Percentiles rank a stretch among this genome's conserved stretches.
These are phyloP conservation scores for Abortiporus biennis DNA, from an alignment of 1,284 basidiomycete genomes.

Conservation along the genomic window DNA sequence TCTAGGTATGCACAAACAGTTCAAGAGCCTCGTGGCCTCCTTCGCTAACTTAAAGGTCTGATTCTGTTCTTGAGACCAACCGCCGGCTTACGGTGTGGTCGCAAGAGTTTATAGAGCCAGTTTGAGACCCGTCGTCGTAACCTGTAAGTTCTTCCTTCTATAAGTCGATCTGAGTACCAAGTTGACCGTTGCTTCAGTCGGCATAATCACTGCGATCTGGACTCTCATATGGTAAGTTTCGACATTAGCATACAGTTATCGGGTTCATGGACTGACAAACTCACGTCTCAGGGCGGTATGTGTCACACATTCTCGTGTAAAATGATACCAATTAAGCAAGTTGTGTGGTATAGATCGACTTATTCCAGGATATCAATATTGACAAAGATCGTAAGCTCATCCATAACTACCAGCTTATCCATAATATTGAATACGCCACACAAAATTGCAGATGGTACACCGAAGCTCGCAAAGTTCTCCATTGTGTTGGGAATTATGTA, in stretches of 20 bases:
- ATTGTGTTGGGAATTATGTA: constrained; percentile 58
- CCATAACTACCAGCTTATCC: neutral
- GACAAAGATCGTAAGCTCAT: constrained; percentile 40
- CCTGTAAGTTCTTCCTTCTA: constrained; percentile 35
- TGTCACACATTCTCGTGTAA: constrained; percentile 7
- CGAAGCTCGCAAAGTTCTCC: constrained; percentile 49
- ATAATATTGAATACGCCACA: neutral
- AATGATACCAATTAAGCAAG: constrained; percentile 2
- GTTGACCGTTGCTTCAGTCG: constrained; percentile 28
- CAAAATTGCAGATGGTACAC: constrained; percentile 30
- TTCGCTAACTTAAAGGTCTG: too few relatives aligned
- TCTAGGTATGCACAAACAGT: too few relatives aligned
- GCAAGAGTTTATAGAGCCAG: constrained; percentile 45
- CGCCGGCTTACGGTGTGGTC: constrained; percentile 56
- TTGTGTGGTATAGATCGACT: constrained; percentile 39
- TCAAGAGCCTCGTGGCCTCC: too few relatives aligned
- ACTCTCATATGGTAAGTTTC: constrained; percentile 45
- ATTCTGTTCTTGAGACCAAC: too few relatives aligned
- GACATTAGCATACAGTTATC: neutral
- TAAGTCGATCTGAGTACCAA: neutral
- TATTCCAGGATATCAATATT: constrained; percentile 46
- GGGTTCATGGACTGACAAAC: constrained; percentile 2
- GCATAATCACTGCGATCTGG: constrained; percentile 49
- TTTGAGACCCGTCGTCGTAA: constrained; percentile 51
- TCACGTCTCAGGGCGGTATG: constrained; percentile 42